phyloP scores from a whole-genome alignment of 352 stramenopile genomes.

The Elongisporangium senticosum region DNA sequence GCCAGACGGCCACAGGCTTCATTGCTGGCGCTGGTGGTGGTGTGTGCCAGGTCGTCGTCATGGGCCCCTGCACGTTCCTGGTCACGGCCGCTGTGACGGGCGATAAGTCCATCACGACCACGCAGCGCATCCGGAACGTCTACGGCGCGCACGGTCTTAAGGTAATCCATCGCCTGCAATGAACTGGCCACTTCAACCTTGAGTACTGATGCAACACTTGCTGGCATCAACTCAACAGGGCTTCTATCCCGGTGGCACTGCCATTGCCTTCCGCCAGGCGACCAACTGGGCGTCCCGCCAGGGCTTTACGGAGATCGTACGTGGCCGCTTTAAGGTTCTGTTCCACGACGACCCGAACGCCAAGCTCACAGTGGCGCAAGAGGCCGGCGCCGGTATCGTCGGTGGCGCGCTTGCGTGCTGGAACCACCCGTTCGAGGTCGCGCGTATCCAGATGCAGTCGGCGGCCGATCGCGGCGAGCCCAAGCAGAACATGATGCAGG shows the following conservation, averaged over 20 bases:
- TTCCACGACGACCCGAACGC: constrained; percentile 80
- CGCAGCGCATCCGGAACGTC: constrained; percentile 77
- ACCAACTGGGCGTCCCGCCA: constrained; percentile 90
- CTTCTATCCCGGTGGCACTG: constrained; percentile 88
- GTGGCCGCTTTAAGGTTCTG: constrained; percentile 75
- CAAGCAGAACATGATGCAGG: constrained; percentile 88
- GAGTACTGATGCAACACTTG: neutral
- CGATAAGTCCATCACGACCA: constrained; percentile 85
- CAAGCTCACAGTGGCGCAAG: constrained; percentile 86
- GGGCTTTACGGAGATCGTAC: constrained; percentile 88
- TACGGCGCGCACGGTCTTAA: constrained; percentile 83
- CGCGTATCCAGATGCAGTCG: constrained; percentile 90
- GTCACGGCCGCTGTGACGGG: constrained; percentile 87
- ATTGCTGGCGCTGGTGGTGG: constrained; percentile 77
- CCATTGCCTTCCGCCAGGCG: constrained; percentile 88
- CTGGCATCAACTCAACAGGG: constrained; percentile 17
- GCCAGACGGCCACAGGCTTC: constrained; percentile 69
- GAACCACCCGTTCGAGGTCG: constrained; percentile 92
- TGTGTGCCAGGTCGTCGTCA: constrained; percentile 86
- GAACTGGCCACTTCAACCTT: neutral
- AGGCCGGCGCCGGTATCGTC: constrained; percentile 81
- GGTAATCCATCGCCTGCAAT: constrained; percentile 7
- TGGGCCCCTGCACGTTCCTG: constrained; percentile 89
- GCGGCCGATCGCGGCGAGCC: constrained; percentile 82
- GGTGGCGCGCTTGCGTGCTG: constrained; percentile 84